Evolutionary conservation across 768 basidiomycete genomes (phyloP).

Genomic region (Mycena vulgaris): DNA sequence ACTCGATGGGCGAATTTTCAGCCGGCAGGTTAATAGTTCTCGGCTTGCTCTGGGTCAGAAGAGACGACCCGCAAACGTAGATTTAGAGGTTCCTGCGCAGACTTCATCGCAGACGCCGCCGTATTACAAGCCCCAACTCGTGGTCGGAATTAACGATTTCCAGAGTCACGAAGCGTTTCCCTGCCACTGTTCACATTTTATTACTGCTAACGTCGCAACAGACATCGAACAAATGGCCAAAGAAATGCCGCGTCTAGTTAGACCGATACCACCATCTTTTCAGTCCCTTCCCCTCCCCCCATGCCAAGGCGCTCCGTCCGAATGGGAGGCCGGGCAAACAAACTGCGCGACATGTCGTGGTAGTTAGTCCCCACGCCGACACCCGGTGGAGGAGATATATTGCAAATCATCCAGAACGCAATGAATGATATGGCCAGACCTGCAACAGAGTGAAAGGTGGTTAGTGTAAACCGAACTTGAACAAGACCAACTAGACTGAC

Average conservation of each 20-base stretch:
- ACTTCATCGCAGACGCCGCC: slow-evolving; percentile 17
- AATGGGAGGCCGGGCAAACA: slow-evolving; percentile 23
- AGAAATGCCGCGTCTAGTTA: slow-evolving; percentile 23
- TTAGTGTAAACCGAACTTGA: slow-evolving; percentile 21
- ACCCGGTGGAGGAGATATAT: slow-evolving; percentile 34
- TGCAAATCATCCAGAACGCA: slow-evolving; percentile 34
- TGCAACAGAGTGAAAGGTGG: slow-evolving; percentile 26
- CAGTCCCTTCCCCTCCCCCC: slow-evolving; percentile 20
- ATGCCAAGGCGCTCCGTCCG: slow-evolving; percentile 18
- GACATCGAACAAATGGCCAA: slow-evolving; percentile 23
- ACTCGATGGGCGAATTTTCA: too few species aligned
- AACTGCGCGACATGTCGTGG: slow-evolving; percentile 28
- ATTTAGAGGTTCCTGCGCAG: not conserved
- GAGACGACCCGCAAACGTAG: too few species aligned
- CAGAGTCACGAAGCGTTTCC: slow-evolving; percentile 17
- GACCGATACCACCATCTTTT: slow-evolving; percentile 16
- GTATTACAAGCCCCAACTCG: slow-evolving; percentile 12
- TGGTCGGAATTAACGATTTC: slow-evolving; percentile 19
- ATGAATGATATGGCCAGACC: slow-evolving; percentile 32
- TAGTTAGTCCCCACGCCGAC: slow-evolving; percentile 30
- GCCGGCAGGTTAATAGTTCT: too few species aligned
- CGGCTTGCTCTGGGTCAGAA: too few species aligned
- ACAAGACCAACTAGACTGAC: slow-evolving; percentile 29
- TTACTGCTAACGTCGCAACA: slow-evolving; percentile 23
- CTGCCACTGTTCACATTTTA: slow-evolving; percentile 22